A percentile compares a stretch with the other conserved stretches of the same genome.
Evolutionary conservation across 2,329 filamentous ascomycete genomes (phyloP).

Genomic region (Aspergillus oerlinghausenensis): DNA sequence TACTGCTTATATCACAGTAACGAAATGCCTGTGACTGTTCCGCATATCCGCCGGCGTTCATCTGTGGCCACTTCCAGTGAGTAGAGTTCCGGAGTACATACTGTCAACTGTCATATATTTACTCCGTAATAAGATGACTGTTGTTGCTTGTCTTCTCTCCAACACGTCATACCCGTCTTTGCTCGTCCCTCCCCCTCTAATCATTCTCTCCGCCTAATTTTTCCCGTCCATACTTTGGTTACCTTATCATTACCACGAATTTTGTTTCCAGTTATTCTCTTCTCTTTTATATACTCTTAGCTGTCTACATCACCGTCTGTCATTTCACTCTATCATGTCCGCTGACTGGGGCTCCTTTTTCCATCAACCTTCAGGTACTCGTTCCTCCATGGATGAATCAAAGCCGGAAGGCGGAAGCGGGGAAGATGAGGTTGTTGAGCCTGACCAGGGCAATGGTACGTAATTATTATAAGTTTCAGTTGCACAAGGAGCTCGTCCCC

Average conservation of each 20-base stretch:
- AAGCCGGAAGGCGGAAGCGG: conserved; percentile 37
- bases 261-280: not conserved
- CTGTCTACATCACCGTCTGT: not conserved
- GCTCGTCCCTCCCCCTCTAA: not conserved
- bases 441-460: conserved; percentile 90
- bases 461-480: not conserved
- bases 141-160: not conserved
- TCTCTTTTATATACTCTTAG: not conserved
- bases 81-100: conserved; percentile 9
- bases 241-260: not conserved
- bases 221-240: not conserved
- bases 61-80: conserved; percentile 31
- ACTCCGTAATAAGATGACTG: not conserved
- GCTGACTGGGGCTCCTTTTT: conserved; percentile 23
- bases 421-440: conserved; percentile 80
- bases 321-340: conserved; percentile 16
- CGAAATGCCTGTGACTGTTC: conserved; percentile 26
- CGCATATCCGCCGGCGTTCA: conserved; percentile 35
- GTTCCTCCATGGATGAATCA: conserved; percentile 56
- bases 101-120: not conserved
- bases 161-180: conserved; percentile 16
- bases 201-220: not conserved
- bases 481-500: not conserved
- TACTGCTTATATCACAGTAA: not conserved
- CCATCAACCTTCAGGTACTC: conserved; percentile 32